These are phyloP conservation scores for Stereum hirsutum DNA, from an alignment of 1,284 basidiomycete species.

Conservation along the genomic window DNA sequence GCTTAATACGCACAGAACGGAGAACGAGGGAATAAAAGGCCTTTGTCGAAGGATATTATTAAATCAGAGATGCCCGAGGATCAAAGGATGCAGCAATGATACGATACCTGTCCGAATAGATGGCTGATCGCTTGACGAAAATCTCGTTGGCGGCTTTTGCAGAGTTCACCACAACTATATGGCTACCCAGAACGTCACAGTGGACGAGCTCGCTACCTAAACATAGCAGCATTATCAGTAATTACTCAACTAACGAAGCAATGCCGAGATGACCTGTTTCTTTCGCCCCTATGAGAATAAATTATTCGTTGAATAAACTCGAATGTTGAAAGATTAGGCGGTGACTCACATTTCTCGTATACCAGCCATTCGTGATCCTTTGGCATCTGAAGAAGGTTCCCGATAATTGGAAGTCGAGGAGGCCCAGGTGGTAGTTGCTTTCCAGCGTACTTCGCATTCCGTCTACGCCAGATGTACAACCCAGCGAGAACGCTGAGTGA, in stretches of 20 bases:
- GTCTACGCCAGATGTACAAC: no score
- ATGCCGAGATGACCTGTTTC: slow-evolving; percentile 4
- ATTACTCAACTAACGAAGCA: not conserved
- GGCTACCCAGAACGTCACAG: slow-evolving; percentile 5
- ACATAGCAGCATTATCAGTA: not conserved
- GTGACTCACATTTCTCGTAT: slow-evolving; percentile 8
- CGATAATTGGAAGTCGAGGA: slow-evolving; percentile 9
- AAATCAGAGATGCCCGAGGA: not conserved
- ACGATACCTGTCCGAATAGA: slow-evolving; percentile 11
- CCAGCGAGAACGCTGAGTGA: no score
- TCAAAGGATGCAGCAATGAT: not conserved
- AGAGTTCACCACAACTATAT: slow-evolving; percentile 11
- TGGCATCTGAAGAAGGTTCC: slow-evolving; percentile 11
- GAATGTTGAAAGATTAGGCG: no score
- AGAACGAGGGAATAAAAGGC: slow-evolving; percentile 8
- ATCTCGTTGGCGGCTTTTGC: slow-evolving; percentile 10
- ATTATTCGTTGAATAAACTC: no score
- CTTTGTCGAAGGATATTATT: slow-evolving; percentile 4
- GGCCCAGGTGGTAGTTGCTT: slow-evolving; percentile 13
- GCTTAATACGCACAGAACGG: no score
- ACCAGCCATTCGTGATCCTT: slow-evolving; percentile 4
- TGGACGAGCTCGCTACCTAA: slow-evolving; percentile 11
- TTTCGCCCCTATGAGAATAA: no score
- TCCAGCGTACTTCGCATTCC: no score
- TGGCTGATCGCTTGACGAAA: slow-evolving; percentile 8